Evolutionary conservation across 2,329 filamentous ascomycete genomes (phyloP).

Genomic region (Monosporascus cannonballus): DNA sequence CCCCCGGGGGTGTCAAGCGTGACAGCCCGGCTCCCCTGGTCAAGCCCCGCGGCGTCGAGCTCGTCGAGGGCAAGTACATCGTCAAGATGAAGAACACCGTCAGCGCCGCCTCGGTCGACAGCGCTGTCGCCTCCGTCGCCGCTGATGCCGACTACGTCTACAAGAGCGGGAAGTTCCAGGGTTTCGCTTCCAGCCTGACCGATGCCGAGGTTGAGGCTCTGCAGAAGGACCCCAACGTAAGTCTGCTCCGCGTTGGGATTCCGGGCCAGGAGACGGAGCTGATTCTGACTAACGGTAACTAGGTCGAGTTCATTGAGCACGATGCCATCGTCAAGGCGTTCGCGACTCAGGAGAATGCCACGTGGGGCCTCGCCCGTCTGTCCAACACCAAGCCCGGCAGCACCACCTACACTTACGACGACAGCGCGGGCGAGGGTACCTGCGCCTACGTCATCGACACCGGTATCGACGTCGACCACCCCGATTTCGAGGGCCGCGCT

Average conservation of each 20-base stretch:
- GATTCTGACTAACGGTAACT: conserved; percentile 1
- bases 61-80: conserved; percentile 36
- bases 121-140: conserved; percentile 19
- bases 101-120: conserved; percentile 10
- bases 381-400: conserved; percentile 8
- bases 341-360: conserved; percentile 17
- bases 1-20: conserved; percentile 19
- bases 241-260: conserved; percentile 5
- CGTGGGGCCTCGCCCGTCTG: conserved; percentile 14
- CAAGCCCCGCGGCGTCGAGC: conserved; percentile 17
- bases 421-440: conserved; percentile 7
- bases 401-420: conserved; percentile 12
- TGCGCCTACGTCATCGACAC: conserved; percentile 36
- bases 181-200: conserved; percentile 38
- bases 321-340: conserved; percentile 22
- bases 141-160: conserved; percentile 26
- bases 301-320: conserved; percentile 30
- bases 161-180: conserved; percentile 28
- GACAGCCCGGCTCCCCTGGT: conserved; percentile 21
- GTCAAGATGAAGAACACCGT: conserved; percentile 35
- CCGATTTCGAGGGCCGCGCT: conserved; percentile 13
- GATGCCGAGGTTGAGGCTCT: conserved; percentile 34
- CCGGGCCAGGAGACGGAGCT: background rate
- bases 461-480: conserved; percentile 30
- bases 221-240: conserved; percentile 32